A percentile compares a stretch with the other conserved stretches of the same genome.
These are phyloP conservation scores for Heritiera littoralis DNA, from an alignment of 345 rosid species.

Conservation along the genomic window DNA sequence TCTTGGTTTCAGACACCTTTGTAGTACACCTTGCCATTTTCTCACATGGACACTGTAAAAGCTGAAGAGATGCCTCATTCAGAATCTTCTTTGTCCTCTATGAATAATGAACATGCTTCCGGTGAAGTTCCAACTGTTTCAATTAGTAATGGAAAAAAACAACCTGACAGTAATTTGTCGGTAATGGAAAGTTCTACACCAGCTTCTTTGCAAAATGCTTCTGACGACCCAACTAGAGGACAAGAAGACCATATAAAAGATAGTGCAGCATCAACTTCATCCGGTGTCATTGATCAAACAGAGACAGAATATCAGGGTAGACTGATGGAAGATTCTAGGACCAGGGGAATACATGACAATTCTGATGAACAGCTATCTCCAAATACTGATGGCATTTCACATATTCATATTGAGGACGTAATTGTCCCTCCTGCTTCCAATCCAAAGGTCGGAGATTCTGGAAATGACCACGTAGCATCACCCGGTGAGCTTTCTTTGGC, in stretches of 20 bases:
- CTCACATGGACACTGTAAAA: slow-evolving; percentile 50
- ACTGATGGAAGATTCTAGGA: slow-evolving; percentile 22
- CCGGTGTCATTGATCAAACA: slow-evolving; percentile 21
- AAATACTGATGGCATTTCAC: slow-evolving; percentile 21
- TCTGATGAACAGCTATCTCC: slow-evolving; percentile 18
- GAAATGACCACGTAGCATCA: slow-evolving; percentile 3
- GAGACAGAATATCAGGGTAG: slow-evolving; percentile 17
- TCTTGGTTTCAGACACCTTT: slow-evolving; percentile 29
- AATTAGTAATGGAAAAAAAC: slow-evolving; percentile 14
- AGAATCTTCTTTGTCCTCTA: slow-evolving; percentile 23
- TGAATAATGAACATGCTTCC: slow-evolving; percentile 7
- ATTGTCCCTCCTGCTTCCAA: slow-evolving; percentile 19
- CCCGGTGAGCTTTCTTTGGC: slow-evolving; percentile 18
- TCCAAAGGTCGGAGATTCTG: slow-evolving; percentile 11
- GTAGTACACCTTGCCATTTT: slow-evolving; percentile 22
- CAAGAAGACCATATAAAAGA: slow-evolving; percentile 24
- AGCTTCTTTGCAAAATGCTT: neutral
- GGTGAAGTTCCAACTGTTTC: slow-evolving; percentile 16
- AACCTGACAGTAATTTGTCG: slow-evolving; percentile 16
- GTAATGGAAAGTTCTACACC: neutral
- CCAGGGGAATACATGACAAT: slow-evolving; percentile 19
- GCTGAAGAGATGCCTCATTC: slow-evolving; percentile 26
- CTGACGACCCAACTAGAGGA: neutral
- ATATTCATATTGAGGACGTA: slow-evolving; percentile 20
- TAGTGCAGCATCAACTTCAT: slow-evolving; percentile 25